Evolutionary conservation across 73 alveolate genomes (phyloP), one percentile per base, ranked within the genome.

Genomic region (Tetrahymena elliotti): DNA sequence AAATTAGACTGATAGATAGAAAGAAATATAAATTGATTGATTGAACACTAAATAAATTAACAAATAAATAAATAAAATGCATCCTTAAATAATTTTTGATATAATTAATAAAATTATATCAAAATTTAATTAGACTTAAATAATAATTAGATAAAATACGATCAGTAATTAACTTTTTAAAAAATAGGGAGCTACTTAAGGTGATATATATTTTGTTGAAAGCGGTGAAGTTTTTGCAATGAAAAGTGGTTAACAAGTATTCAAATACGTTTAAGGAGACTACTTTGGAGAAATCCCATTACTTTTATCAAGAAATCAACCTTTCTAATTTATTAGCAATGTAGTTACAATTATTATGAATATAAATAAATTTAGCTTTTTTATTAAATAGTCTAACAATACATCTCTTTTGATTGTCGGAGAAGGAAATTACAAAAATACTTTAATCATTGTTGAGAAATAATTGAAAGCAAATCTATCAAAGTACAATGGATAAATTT

Each of bases 211-310:
- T 18, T 33, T 94, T 31, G 93, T 47, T 10, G 52, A 38, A 94
- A 94, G 95, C 33, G 93, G 82, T 36, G 93, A 84, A 33, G 52
- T 27, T 88, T 68, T 94, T 4, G 37, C 34, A 11, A 84, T 84
- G 93, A 94, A 94, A 52, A 88, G 84, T 84, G 95, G 93, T 47
- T 83, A 84, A 84, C 6, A 83, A 35, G 68, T 94, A 34, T 83
- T 84, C 47, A 84, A 84, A 35, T 12, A 12, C 40, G 52, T 52
- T 36, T 13, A 68, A 3, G 96, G 96, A 9, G 95, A 94, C 3
- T 92, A 94, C 83, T 94, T 94, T 47, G 96, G 96, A 3, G 95
- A 84, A 38, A 15, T 84, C 35, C 83, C 94, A n/a, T 40, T 94
- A 33, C 52, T 88, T 40, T 9, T 41, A 27, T 34, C 52, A 16